Conservation (phyloP, 805 yeast species). For the Phaffomyces antillensis region DNA sequence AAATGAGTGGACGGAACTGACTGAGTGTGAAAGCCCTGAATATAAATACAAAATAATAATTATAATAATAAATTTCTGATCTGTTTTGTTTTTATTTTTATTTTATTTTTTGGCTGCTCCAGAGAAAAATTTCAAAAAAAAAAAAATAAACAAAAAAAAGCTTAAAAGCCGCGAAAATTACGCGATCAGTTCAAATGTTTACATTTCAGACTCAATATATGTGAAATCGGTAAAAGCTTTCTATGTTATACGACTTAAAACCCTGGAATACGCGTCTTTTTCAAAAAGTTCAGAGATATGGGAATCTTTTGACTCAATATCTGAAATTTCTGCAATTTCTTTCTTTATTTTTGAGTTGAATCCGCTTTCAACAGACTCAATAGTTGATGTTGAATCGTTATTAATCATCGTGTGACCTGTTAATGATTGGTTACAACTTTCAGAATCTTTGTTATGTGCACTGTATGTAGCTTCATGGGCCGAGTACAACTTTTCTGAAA, state of each 20-base stretch:
- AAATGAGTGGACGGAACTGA: not conserved
- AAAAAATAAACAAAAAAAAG: not conserved
- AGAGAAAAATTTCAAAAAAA: not conserved
- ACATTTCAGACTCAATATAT: too few species aligned
- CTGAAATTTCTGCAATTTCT: too few species aligned
- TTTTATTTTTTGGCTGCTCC: not conserved
- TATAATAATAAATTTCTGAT: not conserved
- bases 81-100: not conserved
- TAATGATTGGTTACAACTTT: too few species aligned
- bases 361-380: not conserved
- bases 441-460: too few species aligned
- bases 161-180: too few species aligned
- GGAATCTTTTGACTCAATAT: too few species aligned
- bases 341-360: not conserved
- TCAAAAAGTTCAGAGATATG: constrained; percentile 1
- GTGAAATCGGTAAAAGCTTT: too few species aligned
- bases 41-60: not conserved
- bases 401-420: too few species aligned
- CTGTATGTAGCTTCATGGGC: too few species aligned
- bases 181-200: not conserved
- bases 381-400: too few species aligned
- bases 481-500: too few species aligned
- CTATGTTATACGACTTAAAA: not conserved
- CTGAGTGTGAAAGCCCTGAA: not conserved
- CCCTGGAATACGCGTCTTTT: not conserved